Base-by-base conservation (phyloP, 192 early-diverging fungal genomes). In the Entomortierella parvispora region DNA sequence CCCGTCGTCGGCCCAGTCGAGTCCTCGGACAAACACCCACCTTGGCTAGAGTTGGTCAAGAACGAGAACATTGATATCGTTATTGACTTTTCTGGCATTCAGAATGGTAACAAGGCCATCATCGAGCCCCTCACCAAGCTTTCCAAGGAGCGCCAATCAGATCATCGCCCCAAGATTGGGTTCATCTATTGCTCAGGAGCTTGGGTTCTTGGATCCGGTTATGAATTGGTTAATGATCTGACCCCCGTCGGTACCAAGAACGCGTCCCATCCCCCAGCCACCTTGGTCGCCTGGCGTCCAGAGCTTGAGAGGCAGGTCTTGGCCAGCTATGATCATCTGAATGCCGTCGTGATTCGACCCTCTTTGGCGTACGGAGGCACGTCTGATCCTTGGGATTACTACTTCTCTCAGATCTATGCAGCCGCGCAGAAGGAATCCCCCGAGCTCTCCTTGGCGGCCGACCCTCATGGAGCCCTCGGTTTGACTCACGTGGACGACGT, bases 401-500 rank as follows among this genome's bases (percentile, higher is more conserved):
- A 64, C 43, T 81, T 81, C 12, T 15, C 22, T 4, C 60, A 68
- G 18, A 75, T 74, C 20, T 58, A 70, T 31, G 22, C 15, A 0
- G 51, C 14, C 33, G 57, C 63, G 34, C 57, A 71, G 34, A 50
- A 49, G 51, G 63, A 60, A 17, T 23, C 60, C 1, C 12, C 52
- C 37, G 37, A 40, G 37, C 26, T 71, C 20, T 32, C 51, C 17
- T 40, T 70, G 12, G 40, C 48, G 29, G 80, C 65, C 0, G 45
- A 78, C 32, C 61, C 34, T 26, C 37, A 68, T 18, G 55, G 50
- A 0, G 58, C 62, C 2, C 26, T 56, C 37, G 22, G 29, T 20
- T 28, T 71, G 25, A 53, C 81, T 26, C 82, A 83, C 22, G 53
- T 76, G 15, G 74, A 83, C 37, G 82, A 83, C 57, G 49, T 69